Conservation (phyloP, 2,329 filamentous ascomycete species). For the Beauveria brongniartii region DNA sequence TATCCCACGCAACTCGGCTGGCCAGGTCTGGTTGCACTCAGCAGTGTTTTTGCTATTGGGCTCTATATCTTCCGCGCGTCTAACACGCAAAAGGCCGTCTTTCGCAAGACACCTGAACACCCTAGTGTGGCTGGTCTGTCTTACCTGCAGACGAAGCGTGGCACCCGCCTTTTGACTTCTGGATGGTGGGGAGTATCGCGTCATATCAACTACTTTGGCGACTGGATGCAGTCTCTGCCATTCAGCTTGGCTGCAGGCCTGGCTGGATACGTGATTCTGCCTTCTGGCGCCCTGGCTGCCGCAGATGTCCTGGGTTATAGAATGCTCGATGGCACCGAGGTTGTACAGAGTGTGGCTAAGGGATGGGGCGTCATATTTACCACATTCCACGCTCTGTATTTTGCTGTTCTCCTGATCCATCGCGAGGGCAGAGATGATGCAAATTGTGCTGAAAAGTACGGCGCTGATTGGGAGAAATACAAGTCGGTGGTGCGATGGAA, state of each 20-base stretch:
- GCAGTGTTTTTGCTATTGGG: slow-evolving; percentile 57
- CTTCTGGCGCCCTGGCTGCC: slow-evolving; percentile 31
- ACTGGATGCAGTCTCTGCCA: slow-evolving; percentile 84
- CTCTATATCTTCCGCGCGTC: slow-evolving; percentile 81
- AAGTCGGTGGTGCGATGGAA: slow-evolving; percentile 67
- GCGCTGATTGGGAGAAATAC: slow-evolving; percentile 81
- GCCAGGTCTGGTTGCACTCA: slow-evolving; percentile 52
- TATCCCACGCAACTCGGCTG: slow-evolving; percentile 69
- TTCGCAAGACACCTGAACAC: slow-evolving; percentile 76
- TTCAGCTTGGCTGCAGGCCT: slow-evolving; percentile 79
- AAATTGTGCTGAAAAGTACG: slow-evolving; percentile 81
- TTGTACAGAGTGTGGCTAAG: slow-evolving; percentile 60
- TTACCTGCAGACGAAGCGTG: slow-evolving; percentile 74
- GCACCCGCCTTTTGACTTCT: slow-evolving; percentile 68
- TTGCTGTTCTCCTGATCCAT: slow-evolving; percentile 73
- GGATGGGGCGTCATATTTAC: slow-evolving; percentile 82
- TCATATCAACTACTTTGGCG: slow-evolving; percentile 90
- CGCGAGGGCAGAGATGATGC: slow-evolving; percentile 77
- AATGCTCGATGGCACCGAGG: slow-evolving; percentile 49
- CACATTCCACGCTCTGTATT: slow-evolving; percentile 88
- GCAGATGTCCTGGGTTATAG: slow-evolving; percentile 40
- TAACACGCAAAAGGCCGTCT: slow-evolving; percentile 90
- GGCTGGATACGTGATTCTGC: slow-evolving; percentile 66
- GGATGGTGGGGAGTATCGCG: slow-evolving; percentile 89
- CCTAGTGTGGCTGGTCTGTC: slow-evolving; percentile 67